Base-by-base conservation (phyloP, 1,284 basidiomycete genomes). In the Trichosporon inkin region DNA sequence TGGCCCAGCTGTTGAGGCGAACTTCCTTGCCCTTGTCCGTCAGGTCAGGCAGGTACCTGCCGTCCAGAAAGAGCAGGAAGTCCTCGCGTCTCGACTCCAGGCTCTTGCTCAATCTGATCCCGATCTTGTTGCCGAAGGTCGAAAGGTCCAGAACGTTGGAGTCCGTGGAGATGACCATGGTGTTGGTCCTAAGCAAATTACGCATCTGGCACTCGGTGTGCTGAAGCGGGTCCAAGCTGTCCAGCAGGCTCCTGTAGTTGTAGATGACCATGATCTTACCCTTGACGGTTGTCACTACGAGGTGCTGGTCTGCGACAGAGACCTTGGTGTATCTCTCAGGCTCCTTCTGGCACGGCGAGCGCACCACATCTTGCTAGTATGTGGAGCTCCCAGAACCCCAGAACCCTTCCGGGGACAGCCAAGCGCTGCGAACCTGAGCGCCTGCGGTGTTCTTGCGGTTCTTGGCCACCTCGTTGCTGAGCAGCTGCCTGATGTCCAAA, bases 281-380 rank as follows among this genome's bases (percentile, higher is more conserved):
- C n/a, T 49, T 49, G 22, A 49, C 28, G 3, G 44, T 49, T 16
- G 44, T 49, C 22, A 49, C 28, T 6, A 49, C 44, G 1, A 49
- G 28, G 16, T 49, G 44, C 2, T 19, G 44, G 44, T 49, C 28
- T 5, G 44, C 44, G 10, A 28, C 24, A 14, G 24, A 16, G 16
- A 49, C 44, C 14, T 49, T 49, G 24, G 44, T 49, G 24, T 28
- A 28, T 14, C 13, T 28, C 44, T 49, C 44, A 2, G 44, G 44
- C 2, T 28, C 16, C 28, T 32, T 49, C 16, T 28, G 44, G 16
- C n/a, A 49, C 3, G 22, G 24, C 44, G 44, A 32, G 44, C 28
- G 44, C 44, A 49, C 44, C 16, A 49, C 44, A 24, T 49, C 44
- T 24, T 49, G 24, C 44, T 49, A 49, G 44, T 49, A 32, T 28